phyloP scores from a whole-genome alignment of 2,329 filamentous ascomycete species.

The Penicillium sp. region DNA sequence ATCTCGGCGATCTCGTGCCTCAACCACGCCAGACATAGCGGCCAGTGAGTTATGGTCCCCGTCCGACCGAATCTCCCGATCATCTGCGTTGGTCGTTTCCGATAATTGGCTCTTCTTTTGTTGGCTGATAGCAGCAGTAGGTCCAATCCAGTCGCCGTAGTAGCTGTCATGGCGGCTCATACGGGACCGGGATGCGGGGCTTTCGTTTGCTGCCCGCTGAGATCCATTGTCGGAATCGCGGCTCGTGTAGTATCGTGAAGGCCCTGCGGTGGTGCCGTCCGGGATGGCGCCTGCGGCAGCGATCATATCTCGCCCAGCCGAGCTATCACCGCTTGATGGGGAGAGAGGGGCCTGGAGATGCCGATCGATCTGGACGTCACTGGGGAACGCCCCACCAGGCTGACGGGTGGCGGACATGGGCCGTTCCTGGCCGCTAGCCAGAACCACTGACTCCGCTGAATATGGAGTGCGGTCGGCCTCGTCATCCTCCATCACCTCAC shows the following conservation, averaged over 20 bases:
- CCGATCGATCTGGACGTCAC: slow-evolving; percentile 85
- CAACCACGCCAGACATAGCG: slow-evolving; percentile 20
- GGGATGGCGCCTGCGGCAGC: slow-evolving; percentile 63
- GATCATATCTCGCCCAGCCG: slow-evolving; percentile 66
- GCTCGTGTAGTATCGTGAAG: slow-evolving; percentile 38
- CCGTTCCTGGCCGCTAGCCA: slow-evolving; percentile 38
- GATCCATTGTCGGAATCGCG: slow-evolving; percentile 19
- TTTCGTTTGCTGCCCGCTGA: slow-evolving; percentile 13
- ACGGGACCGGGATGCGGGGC: slow-evolving; percentile 14
- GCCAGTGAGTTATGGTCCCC: slow-evolving; percentile 21
- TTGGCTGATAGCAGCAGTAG: slow-evolving; percentile 39
- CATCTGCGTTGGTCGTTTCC: slow-evolving; percentile 11
- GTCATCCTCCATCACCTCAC: slow-evolving; percentile 77
- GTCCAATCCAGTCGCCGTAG: slow-evolving; percentile 59
- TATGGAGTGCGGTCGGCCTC: slow-evolving; percentile 69
- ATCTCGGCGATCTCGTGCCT: slow-evolving; percentile 25
- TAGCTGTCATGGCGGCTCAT: slow-evolving; percentile 43
- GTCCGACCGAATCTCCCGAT: slow-evolving; percentile 22
- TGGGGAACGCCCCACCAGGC: slow-evolving; percentile 96
- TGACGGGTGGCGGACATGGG: slow-evolving; percentile 60
- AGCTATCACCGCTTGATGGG: slow-evolving; percentile 80
- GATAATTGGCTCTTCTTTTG: slow-evolving; percentile 25
- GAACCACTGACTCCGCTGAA: slow-evolving; percentile 58
- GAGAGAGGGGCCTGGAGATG: slow-evolving; percentile 79
- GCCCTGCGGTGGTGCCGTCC: slow-evolving; percentile 46